These are phyloP conservation scores for Nitzschia sp. DNA, from an alignment of 108 stramenopile genomes.

Conservation along the genomic window DNA sequence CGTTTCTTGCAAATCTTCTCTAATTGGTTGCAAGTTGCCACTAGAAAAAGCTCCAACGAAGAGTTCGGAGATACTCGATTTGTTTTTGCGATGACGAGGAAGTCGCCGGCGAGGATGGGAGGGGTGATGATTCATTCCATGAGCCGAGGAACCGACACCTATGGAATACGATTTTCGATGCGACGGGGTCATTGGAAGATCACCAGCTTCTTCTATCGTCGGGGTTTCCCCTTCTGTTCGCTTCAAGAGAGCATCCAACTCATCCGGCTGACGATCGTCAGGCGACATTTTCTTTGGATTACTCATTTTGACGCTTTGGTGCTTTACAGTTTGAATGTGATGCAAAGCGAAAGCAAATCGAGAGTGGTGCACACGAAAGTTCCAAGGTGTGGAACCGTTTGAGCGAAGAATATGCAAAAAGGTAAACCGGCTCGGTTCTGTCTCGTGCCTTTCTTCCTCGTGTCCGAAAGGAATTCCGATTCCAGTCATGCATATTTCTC, in stretches of 20 bases:
- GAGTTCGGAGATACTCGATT: conserved; percentile 13
- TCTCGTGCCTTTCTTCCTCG: no score
- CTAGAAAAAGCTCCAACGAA: conserved; percentile 5
- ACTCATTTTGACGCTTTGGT: conserved; percentile 4
- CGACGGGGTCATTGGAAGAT: neutral
- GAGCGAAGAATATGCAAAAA: no score
- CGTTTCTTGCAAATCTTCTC: conserved; percentile 23
- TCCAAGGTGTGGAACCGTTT: no score
- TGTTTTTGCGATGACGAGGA: conserved; percentile 17
- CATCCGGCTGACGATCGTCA: conserved; percentile 10
- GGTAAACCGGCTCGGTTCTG: no score
- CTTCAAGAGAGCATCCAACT: conserved; percentile 14
- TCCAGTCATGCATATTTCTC: no score
- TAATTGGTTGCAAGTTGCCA: conserved; percentile 14
- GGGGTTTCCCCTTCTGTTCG: neutral
- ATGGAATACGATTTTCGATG: conserved; percentile 14
- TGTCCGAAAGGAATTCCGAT: no score
- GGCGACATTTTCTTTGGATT: neutral
- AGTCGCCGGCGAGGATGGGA: neutral
- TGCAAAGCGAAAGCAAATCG: no score
- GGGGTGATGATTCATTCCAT: neutral
- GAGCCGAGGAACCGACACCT: neutral
- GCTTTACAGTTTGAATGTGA: neutral
- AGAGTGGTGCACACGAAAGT: no score
- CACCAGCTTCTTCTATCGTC: neutral